Conservation (phyloP, 1,139 yeast species). For the Pichia sp. region DNA sequence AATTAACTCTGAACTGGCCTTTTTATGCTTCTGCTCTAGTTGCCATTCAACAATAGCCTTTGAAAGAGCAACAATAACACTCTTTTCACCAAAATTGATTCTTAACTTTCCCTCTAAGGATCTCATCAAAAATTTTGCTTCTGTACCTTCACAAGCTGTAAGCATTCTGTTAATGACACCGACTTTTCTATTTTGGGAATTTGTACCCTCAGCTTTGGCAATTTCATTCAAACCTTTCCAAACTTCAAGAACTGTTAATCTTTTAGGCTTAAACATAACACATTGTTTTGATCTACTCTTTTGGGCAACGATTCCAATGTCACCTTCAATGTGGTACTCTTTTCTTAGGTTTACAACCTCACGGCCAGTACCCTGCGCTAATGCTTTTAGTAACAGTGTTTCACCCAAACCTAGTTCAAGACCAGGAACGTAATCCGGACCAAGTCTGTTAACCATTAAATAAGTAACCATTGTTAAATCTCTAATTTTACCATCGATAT, state of each 20-base stretch:
- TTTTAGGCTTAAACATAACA: conserved; percentile 87
- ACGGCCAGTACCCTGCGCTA: conserved; percentile 87
- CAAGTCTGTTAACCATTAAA: conserved; percentile 77
- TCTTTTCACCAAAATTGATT: conserved; percentile 90
- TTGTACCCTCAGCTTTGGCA: conserved; percentile 76
- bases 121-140: conserved; percentile 85
- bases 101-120: conserved; percentile 89
- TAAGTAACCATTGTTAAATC: conserved; percentile 69
- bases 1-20: conserved; percentile 35
- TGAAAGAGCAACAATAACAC: conserved; percentile 76
- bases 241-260: conserved; percentile 67
- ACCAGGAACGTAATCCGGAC: conserved; percentile 89
- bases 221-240: conserved; percentile 70
- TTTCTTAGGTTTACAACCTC: conserved; percentile 60
- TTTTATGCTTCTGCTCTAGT: conserved; percentile 34
- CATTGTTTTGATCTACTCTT: conserved; percentile 80
- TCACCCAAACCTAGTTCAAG: conserved; percentile 92
- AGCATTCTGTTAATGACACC: conserved; percentile 74
- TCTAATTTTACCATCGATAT: conserved; percentile 33
- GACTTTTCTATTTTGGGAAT: conserved; percentile 74
- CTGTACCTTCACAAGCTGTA: conserved; percentile 81
- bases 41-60: conserved; percentile 64
- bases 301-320: conserved; percentile 84
- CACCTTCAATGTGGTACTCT: conserved; percentile 79
- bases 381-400: conserved; percentile 76